phyloP scores from a whole-genome alignment of 345 rosid species.

The Eucalyptus pauciflora region DNA sequence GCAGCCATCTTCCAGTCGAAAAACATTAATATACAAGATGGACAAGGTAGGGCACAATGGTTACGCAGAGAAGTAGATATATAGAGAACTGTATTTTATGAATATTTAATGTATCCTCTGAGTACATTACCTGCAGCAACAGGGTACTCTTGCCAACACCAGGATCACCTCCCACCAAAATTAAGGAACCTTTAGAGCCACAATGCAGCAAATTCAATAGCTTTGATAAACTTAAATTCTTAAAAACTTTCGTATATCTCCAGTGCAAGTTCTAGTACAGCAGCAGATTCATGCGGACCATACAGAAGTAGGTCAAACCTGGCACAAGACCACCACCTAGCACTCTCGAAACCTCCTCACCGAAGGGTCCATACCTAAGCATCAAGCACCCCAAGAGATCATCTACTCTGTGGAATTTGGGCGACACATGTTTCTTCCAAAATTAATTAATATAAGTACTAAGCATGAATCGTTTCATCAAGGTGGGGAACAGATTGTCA shows the following conservation, averaged over 20 bases:
- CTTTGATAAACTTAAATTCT: not conserved
- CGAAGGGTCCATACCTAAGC: conserved; percentile 61
- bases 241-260: not conserved
- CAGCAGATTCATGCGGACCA: not conserved
- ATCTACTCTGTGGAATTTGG: not conserved
- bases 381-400: not conserved
- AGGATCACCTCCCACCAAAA: conserved; percentile 92
- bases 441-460: not conserved
- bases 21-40: not conserved
- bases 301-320: conserved; percentile 24
- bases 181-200: conserved; percentile 47
- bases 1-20: conserved; percentile 46
- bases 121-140: conserved; percentile 58
- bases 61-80: not conserved
- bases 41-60: not conserved
- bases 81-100: not conserved
- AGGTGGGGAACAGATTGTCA: not conserved
- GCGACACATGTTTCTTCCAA: not conserved
- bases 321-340: conserved; percentile 97
- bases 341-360: conserved; percentile 77
- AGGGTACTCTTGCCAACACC: conserved; percentile 96
- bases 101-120: not conserved
- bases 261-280: not conserved
- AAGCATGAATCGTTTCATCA: not conserved
- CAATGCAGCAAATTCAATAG: not conserved